Evolutionary conservation across 768 basidiomycete genomes (phyloP).

Genomic region (Mycena pura): DNA sequence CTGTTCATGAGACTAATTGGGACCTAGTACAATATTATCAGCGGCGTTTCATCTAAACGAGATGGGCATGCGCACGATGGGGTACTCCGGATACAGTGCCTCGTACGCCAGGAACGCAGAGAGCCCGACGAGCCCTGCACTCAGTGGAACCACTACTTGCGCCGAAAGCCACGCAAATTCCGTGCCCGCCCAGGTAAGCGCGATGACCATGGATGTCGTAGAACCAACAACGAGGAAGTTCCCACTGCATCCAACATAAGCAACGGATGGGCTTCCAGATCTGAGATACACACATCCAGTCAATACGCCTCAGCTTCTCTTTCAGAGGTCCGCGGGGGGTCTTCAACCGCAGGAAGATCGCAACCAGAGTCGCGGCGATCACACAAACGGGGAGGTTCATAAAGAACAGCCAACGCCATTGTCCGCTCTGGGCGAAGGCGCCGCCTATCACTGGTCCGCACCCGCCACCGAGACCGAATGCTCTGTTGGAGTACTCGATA

Average conservation of each 20-base stretch:
- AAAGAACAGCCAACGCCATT: constrained; percentile 54
- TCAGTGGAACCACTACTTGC: constrained; percentile 48
- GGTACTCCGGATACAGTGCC: constrained; percentile 31
- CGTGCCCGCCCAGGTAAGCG: constrained; percentile 56
- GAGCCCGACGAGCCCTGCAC: constrained; percentile 48
- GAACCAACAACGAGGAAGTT: constrained; percentile 47
- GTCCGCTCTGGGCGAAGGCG: constrained; percentile 33
- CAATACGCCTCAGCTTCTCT: constrained; percentile 46
- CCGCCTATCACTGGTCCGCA: constrained; percentile 47
- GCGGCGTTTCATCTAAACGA: not conserved
- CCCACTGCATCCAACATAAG: constrained; percentile 38
- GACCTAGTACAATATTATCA: not conserved
- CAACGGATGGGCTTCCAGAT: no score
- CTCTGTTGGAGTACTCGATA: constrained; percentile 11
- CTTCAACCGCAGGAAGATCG: constrained; percentile 34
- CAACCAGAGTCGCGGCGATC: not conserved
- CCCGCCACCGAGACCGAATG: constrained; percentile 43
- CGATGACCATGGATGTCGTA: constrained; percentile 45
- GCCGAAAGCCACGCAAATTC: constrained; percentile 49
- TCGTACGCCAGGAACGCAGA: constrained; percentile 49
- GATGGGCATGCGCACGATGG: constrained; percentile 15
- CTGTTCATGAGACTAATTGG: no score
- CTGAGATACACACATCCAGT: constrained; percentile 48
- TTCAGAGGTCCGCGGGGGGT: constrained; percentile 39
- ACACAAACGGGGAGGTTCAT: not conserved